Evolutionary conservation across 805 yeast species (phyloP), one percentile per base, ranked within the genome.

Genomic region (Wickerhamomyces rabaulensis): DNA sequence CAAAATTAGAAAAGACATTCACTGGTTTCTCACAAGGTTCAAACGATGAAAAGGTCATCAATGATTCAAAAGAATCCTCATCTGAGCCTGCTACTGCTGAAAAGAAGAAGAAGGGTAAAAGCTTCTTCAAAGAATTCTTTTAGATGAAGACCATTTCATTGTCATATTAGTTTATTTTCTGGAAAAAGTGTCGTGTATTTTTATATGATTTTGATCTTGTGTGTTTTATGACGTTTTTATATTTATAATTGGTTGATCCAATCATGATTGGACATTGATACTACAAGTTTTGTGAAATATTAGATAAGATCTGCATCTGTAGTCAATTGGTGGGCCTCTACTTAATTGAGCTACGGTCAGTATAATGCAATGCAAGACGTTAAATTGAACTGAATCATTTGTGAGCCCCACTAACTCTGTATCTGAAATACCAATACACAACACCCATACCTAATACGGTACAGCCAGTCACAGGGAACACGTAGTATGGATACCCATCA

Each of bases 381-480:
- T 22, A 22, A 6, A 22, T 22, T 22, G 8, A 22, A 22, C 23
- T n/a, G 8, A 31, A 31, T 31, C 17, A 31, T 31, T 31, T 31
- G 35, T 31, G 17, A 31, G 17, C 15, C 15, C 17, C 17, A 16
- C 6, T 9, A 16, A 35, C 19, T 26, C 36, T 41, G n/a, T 45
- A 33, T 23, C 52, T 46, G 20, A 51, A 48, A 20, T 38, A 27
- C 74, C 75, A 71, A 47, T 70, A 70, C 0, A 68, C 51, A 0
- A 62, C 76, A 6, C 84, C 83, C 13, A 66, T 38, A 0, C 63
- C 44, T 33, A 78, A 54, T 6, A 75, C 75, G 3, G 71, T 60
- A 2, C 78, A 64, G 0, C 84, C 81, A 15, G 79, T 74, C 6
- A 72, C 66, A 0, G 84, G 83, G 54, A 78, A 77, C n/a, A 78